A percentile compares a stretch with the other conserved stretches of the same genome.
These are phyloP conservation scores for Colletotrichum sp. DNA, from an alignment of 2,329 filamentous ascomycete genomes.

Conservation along the genomic window DNA sequence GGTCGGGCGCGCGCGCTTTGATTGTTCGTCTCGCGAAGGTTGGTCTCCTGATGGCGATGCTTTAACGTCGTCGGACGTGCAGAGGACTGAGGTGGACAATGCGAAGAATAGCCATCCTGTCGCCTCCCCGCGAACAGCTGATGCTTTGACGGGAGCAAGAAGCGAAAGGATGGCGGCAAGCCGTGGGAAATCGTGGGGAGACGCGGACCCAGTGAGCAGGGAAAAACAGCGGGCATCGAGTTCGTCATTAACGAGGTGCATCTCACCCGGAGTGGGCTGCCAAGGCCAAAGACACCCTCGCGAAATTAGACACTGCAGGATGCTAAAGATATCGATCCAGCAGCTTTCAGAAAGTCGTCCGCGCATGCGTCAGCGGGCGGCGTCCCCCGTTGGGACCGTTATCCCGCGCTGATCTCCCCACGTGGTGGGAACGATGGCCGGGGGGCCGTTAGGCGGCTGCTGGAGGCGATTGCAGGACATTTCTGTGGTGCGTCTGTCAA, in stretches of 20 bases:
- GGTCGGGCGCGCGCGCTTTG: background rate
- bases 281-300: slow-evolving; percentile 2
- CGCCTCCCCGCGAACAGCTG: background rate
- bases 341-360: background rate
- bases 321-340: slow-evolving; percentile 12
- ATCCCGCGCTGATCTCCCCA: slow-evolving; percentile 10
- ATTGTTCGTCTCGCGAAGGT: background rate
- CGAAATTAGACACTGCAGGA: slow-evolving; percentile 15
- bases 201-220: background rate
- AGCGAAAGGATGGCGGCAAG: background rate
- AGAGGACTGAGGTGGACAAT: background rate
- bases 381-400: background rate
- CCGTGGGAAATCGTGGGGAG: background rate
- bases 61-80: background rate
- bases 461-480: background rate
- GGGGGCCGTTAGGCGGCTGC: background rate
- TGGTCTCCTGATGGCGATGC: background rate
- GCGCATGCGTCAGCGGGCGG: background rate
- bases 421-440: background rate
- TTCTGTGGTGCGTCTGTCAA: background rate
- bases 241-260: slow-evolving; percentile 11
- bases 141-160: background rate
- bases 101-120: background rate
- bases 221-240: slow-evolving; percentile 7
- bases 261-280: slow-evolving; percentile 9